Conservation (phyloP, 1,284 basidiomycete genomes). For the Sporisorium exsertum region DNA sequence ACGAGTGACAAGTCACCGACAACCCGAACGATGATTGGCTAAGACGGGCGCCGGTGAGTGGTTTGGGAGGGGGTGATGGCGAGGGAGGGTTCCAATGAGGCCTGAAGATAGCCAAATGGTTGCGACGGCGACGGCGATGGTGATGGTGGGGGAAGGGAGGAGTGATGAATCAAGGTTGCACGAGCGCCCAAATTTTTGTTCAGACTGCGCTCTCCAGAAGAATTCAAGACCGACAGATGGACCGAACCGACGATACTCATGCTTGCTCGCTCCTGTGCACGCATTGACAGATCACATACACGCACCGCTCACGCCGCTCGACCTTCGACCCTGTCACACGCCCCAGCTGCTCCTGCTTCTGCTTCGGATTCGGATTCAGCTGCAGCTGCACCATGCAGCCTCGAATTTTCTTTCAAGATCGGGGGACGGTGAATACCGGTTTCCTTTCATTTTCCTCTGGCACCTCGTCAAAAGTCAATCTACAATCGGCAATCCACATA, state of each 20-base stretch:
- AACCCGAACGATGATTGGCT: constrained; percentile 21
- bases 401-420: background rate
- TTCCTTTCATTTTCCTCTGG: background rate
- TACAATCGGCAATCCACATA: background rate
- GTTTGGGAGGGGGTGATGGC: background rate
- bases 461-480: too few relatives aligned
- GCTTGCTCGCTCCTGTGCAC: too few relatives aligned
- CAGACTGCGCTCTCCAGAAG: background rate
- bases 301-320: background rate
- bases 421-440: constrained; percentile 3
- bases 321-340: background rate
- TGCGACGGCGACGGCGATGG: background rate
- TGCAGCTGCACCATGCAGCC: background rate
- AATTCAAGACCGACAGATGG: background rate
- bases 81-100: background rate
- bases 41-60: constrained; percentile 22
- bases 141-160: background rate
- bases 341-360: background rate
- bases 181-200: constrained; percentile 1
- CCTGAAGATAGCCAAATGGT: background rate
- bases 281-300: background rate
- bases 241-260: background rate
- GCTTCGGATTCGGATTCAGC: too few relatives aligned
- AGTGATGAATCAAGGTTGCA: background rate
- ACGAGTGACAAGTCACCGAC: constrained; percentile 33